These are phyloP conservation scores for Rhodomyrtus psidioides DNA, from an alignment of 441 rosid species.

Conservation along the genomic window DNA sequence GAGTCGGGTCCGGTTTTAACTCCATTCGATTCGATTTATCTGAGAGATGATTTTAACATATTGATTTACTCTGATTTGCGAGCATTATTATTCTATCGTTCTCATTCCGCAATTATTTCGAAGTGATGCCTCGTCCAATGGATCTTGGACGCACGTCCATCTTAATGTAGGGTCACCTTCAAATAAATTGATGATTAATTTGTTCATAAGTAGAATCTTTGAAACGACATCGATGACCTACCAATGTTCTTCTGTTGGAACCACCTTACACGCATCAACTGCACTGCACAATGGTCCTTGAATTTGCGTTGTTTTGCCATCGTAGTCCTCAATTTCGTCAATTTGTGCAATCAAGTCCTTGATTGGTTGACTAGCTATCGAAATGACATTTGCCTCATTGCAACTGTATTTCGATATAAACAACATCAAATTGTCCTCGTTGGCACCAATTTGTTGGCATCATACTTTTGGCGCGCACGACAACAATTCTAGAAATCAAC, in stretches of 20 bases:
- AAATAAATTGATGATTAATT: background rate
- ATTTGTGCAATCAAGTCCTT: background rate
- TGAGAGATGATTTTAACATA: background rate
- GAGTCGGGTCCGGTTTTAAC: rapidly evolving
- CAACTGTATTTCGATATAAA: background rate
- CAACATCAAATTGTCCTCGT: background rate
- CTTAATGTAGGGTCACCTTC: background rate
- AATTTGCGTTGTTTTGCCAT: background rate
- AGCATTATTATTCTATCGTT: background rate
- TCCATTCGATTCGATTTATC: background rate
- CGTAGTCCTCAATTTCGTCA: background rate
- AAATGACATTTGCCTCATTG: background rate
- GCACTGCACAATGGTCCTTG: background rate
- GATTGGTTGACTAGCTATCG: background rate
- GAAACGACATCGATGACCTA: background rate
- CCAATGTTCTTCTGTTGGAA: background rate
- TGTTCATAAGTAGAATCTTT: background rate
- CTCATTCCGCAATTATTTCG: background rate
- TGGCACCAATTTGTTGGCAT: background rate
- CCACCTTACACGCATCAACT: background rate
- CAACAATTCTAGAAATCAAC: too few species aligned
- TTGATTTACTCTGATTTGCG: background rate
- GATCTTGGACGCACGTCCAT: background rate
- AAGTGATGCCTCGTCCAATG: background rate
- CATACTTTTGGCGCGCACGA: background rate